Evolutionary conservation across 768 basidiomycete species (phyloP).

Genomic region (Rhodotorula paludigena): DNA sequence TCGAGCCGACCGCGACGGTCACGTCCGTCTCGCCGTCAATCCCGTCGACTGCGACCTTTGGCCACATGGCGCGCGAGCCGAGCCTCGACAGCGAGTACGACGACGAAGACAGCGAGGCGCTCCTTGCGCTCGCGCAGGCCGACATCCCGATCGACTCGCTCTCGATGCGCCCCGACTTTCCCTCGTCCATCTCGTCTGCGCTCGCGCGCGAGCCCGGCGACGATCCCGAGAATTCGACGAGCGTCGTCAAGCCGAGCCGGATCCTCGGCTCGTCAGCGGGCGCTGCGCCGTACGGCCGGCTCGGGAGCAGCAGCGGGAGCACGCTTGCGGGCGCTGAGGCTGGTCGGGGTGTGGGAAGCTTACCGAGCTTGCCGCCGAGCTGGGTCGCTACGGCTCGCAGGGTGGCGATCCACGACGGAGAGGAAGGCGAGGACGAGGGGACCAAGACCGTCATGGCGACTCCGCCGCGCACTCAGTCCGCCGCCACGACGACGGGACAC

Average conservation of each 20-base stretch:
- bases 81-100: not conserved
- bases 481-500: slow-evolving; percentile 29
- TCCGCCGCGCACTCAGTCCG: not conserved
- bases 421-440: slow-evolving; percentile 33
- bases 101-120: slow-evolving; percentile 22
- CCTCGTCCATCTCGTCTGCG: not conserved
- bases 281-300: slow-evolving; percentile 11
- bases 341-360: slow-evolving; percentile 68
- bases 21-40: not conserved
- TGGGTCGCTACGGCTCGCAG: slow-evolving; percentile 49
- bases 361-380: slow-evolving; percentile 45
- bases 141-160: slow-evolving; percentile 24
- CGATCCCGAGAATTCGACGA: slow-evolving; percentile 3
- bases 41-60: not conserved
- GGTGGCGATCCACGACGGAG: not conserved
- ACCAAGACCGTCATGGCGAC: slow-evolving; percentile 11
- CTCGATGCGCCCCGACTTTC: slow-evolving; percentile 10
- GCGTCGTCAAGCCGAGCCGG: slow-evolving; percentile 13
- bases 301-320: slow-evolving; percentile 22
- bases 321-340: slow-evolving; percentile 57
- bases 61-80: not conserved
- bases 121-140: slow-evolving; percentile 24
- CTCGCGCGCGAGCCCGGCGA: not conserved
- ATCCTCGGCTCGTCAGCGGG: not conserved
- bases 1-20: not conserved